Conservation (phyloP, 176 grass and related monocot species). For the Paspalum vaginatum region DNA sequence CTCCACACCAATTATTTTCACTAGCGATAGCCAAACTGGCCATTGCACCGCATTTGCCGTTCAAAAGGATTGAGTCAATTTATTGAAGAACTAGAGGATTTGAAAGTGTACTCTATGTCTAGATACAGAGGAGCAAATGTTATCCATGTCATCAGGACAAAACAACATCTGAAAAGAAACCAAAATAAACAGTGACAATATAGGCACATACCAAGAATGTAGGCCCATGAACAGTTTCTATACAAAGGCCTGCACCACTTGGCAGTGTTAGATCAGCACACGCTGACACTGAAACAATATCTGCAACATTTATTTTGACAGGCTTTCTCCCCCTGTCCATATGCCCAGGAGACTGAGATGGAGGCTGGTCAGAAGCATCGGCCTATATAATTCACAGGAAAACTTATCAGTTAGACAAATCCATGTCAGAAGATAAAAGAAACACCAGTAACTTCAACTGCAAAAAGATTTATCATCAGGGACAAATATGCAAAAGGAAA, state of each 20-base stretch:
- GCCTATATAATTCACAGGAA: conserved; percentile 52
- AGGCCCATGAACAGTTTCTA: conserved; percentile 80
- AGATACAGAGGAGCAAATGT: background rate
- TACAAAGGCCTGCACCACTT: conserved; percentile 82
- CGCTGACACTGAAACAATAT: conserved; percentile 81
- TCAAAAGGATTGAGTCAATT: background rate
- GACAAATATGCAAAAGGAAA: conserved; percentile 15
- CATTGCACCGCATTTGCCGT: background rate
- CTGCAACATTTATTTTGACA: conserved; percentile 70
- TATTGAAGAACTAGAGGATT: background rate
- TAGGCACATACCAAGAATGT: conserved; percentile 69
- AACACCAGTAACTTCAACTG: conserved; percentile 20
- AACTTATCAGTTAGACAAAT: conserved; percentile 20
- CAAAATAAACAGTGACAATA: conserved; percentile 25
- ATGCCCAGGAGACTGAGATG: conserved; percentile 54
- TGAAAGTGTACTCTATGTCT: background rate
- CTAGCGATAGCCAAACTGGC: background rate
- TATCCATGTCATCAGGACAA: conserved; percentile 13
- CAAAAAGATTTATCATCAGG: background rate
- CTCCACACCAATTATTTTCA: conserved; percentile 1
- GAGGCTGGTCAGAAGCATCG: conserved; percentile 53
- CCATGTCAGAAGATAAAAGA: background rate
- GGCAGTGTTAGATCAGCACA: conserved; percentile 89
- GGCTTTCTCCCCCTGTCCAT: conserved; percentile 55
- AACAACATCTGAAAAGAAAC: background rate